Evolutionary conservation across 1,139 yeast species (phyloP), one percentile per base, ranked within the genome.

Genomic region (Trichomonascaceae sp.): DNA sequence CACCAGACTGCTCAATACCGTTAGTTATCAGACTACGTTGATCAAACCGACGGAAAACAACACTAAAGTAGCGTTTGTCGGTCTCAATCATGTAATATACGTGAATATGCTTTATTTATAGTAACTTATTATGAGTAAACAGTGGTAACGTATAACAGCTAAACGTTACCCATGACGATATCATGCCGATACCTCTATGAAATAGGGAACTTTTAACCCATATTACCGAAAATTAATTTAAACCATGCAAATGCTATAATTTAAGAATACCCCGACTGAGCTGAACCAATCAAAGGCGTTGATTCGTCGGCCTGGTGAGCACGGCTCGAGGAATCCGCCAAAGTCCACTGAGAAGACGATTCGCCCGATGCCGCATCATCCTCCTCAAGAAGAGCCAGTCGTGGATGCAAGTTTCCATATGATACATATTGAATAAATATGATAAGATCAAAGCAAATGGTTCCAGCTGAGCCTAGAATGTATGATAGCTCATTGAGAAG

Each of bases 391-490:
- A 45, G 56, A 20, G 44, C 20, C 24, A 45, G 45, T 15, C 17
- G 53, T 38, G 58, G 59, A 17, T 55, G 57, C 39, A 53, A 50
- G 41, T 65, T 66, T 15, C 69, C 67, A 57, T 72, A 75, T 47
- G 67, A 56, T 57, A 65, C 63, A 54, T 70, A 66, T 67, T 91
- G 98, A 66, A 81, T 80, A 62, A 91, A 85, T 66, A 89, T 90
- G 15, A 81, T 71, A 36, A 82, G 60, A 67, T 91, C 98, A 70
- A 90, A 89, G 4, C 84, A 61, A 22, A 91, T 79, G 0, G 97
- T 90, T 3, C 97, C 97, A 0, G 91, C 80, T 59, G 95, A 85
- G 0, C 97, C 97, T 32, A 90, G 63, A 22, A 91, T 77, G 64
- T 86, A 91, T 0, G 98, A 96, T 53, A 89, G 70, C 63, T 89